Conservation (phyloP, 2,329 filamentous ascomycete genomes). For the Ophiostoma tasmaniense region DNA sequence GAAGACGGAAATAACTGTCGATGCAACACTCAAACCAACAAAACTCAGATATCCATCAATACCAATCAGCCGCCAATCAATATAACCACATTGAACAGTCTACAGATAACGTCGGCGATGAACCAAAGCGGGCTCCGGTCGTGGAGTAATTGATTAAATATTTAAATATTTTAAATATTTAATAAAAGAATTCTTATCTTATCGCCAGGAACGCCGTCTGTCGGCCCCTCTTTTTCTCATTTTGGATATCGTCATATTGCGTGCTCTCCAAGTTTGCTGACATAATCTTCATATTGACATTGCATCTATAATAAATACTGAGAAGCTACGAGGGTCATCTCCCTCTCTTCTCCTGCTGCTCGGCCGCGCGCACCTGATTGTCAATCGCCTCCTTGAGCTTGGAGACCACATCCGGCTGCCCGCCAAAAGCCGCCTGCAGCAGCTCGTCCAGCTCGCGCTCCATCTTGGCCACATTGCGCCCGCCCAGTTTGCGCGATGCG, state of each 20-base stretch:
- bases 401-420: constrained; percentile 49
- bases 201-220: neutral
- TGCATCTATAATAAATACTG: too few species aligned
- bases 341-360: constrained; percentile 23
- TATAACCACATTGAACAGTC: neutral
- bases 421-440: constrained; percentile 50
- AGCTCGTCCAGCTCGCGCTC: constrained; percentile 49
- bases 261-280: neutral
- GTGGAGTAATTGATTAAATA: neutral
- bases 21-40: neutral
- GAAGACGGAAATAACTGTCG: too few species aligned
- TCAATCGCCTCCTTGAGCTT: constrained; percentile 55
- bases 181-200: neutral
- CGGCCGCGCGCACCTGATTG: constrained; percentile 30
- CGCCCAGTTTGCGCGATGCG: constrained; percentile 38
- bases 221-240: neutral
- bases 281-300: neutral
- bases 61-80: neutral
- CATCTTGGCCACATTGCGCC: constrained; percentile 43
- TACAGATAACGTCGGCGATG: neutral
- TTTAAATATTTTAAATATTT: neutral
- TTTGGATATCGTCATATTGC: neutral
- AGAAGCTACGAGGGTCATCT: too few species aligned
- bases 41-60: neutral
- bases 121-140: neutral